Base-by-base conservation (phyloP, 2,329 filamentous ascomycete species). In the Sporothrix brunneoviolacea region DNA sequence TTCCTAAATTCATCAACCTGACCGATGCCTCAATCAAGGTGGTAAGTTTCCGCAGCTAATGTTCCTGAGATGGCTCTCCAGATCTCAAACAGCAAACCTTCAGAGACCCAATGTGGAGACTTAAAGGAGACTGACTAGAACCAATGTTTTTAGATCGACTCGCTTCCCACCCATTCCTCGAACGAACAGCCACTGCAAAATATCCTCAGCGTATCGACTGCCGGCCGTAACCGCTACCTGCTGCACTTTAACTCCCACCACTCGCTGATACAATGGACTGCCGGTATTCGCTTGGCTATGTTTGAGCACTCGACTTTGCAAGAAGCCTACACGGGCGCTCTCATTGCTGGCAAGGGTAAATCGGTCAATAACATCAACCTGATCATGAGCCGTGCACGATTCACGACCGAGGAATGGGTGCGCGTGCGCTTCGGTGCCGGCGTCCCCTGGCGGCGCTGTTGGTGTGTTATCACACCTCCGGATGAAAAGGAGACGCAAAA, bases 1-100 rank as follows among this genome's bases (percentile, higher is more conserved):
- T 70, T 40, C 64, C 69, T 38, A 71, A 70, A 54, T 98, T 96
- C 65, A 91, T 98, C 66, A 98, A 98, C 63, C 71, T 98, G 53
- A 95, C 93, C 7, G 93, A 98, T 75, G 93, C 93, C 18, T 95
- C 93, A 0, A 90, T 98, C 60, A 95, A 95, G 68, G 96, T 97
- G 90, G 93, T 96, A 76, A 59, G 68, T 43, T 21, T 8, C 19
- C 10, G 10, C 16, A 13, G n/a, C 2, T 7, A 27, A n/a, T n/a
- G n/a, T n/a, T n/a, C n/a, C n/a, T n/a, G n/a, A n/a, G n/a, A n/a
- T n/a, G n/a, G n/a, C n/a, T n/a, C n/a, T n/a, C n/a, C n/a, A n/a
- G n/a, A n/a, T n/a, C n/a, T n/a, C n/a, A n/a, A n/a, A n/a, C n/a
- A n/a, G n/a, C n/a, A n/a, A n/a, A n/a, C n/a, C n/a, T n/a, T n/a